A percentile compares a stretch with the other conserved stretches of the same genome.
Conservation (phyloP, 2,329 filamentous ascomycete species). For the Diaporthe sp. region DNA sequence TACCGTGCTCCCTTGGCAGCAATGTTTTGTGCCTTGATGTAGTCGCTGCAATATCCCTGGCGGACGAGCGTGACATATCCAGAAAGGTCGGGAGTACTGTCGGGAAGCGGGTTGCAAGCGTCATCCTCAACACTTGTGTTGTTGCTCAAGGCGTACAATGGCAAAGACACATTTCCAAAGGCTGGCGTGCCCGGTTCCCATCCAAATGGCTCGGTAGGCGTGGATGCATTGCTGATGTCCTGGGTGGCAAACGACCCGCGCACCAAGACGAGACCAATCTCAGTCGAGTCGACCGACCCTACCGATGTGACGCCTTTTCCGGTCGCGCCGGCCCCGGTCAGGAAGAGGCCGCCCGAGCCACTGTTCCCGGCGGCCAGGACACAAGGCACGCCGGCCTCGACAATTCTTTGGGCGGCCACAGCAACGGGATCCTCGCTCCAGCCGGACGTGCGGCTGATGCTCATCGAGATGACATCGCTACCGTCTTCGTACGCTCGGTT, state of each 20-base stretch:
- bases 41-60: slow-evolving; percentile 3
- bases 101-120: slow-evolving; percentile 23
- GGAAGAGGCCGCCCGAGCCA: slow-evolving; percentile 8
- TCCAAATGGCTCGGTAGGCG: slow-evolving; percentile 4
- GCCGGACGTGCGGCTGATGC: slow-evolving; percentile 2
- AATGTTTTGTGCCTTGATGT: slow-evolving; percentile 9
- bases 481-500: slow-evolving; percentile 10
- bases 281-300: neutral
- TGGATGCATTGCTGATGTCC: neutral
- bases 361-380: neutral
- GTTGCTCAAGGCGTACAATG: slow-evolving; percentile 15
- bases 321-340: neutral
- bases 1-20: slow-evolving; percentile 16
- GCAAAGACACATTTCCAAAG: slow-evolving; percentile 24
- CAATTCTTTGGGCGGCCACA: neutral
- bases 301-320: slow-evolving; percentile 22
- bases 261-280: neutral
- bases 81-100: slow-evolving; percentile 13
- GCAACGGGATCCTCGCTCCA: slow-evolving; percentile 17
- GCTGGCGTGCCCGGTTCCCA: slow-evolving; percentile 17
- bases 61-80: slow-evolving; percentile 22
- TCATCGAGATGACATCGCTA: slow-evolving; percentile 3
- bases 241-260: neutral
- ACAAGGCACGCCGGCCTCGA: neutral
- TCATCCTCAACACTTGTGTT: neutral